A percentile compares a stretch with the other conserved stretches of the same genome.
These are phyloP conservation scores for Multifurca ochricompacta DNA, from an alignment of 768 basidiomycete species.

Conservation along the genomic window DNA sequence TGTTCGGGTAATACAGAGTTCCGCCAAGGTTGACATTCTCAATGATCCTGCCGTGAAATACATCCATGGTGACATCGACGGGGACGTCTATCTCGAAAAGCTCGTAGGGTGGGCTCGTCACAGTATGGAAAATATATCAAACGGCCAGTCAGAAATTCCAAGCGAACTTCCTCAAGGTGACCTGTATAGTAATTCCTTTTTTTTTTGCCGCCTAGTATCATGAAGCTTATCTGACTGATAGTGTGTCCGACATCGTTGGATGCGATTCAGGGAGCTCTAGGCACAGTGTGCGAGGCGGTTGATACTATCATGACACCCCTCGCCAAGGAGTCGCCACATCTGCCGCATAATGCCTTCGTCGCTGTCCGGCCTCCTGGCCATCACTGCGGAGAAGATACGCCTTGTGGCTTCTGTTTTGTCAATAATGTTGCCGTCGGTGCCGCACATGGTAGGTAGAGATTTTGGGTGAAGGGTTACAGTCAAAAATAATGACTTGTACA, in stretches of 20 bases:
- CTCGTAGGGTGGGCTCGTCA: constrained; percentile 51
- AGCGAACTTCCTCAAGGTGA: constrained; percentile 65
- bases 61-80: constrained; percentile 62
- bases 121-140: constrained; percentile 52
- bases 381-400: constrained; percentile 86
- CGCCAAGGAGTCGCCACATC: neutral
- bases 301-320: constrained; percentile 44
- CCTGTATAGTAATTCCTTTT: constrained; percentile 57
- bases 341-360: constrained; percentile 53
- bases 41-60: constrained; percentile 61
- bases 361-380: constrained; percentile 88
- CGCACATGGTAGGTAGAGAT: constrained; percentile 61
- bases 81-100: constrained; percentile 59
- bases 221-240: constrained; percentile 25
- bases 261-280: constrained; percentile 76
- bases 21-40: constrained; percentile 47
- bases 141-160: constrained; percentile 71
- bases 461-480: neutral
- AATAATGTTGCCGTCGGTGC: constrained; percentile 90
- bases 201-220: neutral
- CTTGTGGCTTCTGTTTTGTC: constrained; percentile 91
- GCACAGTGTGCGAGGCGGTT: constrained; percentile 83
- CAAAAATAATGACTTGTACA: constrained; percentile 26
- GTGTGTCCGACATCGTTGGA: constrained; percentile 73
- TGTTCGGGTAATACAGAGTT: constrained; percentile 44